Conservation (phyloP, 805 yeast species). For the Isabelozyma gotoi region DNA sequence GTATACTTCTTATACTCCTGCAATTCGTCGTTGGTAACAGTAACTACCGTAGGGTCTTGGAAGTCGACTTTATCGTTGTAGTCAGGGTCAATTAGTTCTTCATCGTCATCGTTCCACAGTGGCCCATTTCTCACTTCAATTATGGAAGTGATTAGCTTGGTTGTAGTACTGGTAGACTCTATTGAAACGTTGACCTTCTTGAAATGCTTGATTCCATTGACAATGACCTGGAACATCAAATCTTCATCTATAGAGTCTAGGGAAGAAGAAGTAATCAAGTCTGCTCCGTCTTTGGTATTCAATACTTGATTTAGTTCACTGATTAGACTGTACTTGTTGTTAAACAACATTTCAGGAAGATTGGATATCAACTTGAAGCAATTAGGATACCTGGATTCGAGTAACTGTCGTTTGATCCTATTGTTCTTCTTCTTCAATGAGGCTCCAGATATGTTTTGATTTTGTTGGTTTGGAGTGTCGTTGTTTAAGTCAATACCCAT, state of each 20-base stretch:
- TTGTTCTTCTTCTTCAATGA: slow-evolving; percentile 33
- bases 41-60: slow-evolving; percentile 45
- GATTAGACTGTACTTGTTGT: slow-evolving; percentile 28
- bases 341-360: slow-evolving; percentile 36
- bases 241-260: slow-evolving; percentile 36
- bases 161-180: slow-evolving; percentile 10
- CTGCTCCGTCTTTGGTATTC: slow-evolving; percentile 16
- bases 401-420: slow-evolving; percentile 25
- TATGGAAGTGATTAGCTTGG: slow-evolving; percentile 19
- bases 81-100: slow-evolving; percentile 32
- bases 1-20: slow-evolving; percentile 30
- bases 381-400: slow-evolving; percentile 35
- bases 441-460: slow-evolving; percentile 21
- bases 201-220: slow-evolving; percentile 30
- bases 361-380: slow-evolving; percentile 34
- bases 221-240: slow-evolving; percentile 34
- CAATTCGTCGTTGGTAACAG: slow-evolving; percentile 39
- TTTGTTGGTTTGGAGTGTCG: slow-evolving; percentile 9
- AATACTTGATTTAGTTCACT: slow-evolving; percentile 29
- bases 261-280: slow-evolving; percentile 22
- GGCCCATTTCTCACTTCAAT: slow-evolving; percentile 45
- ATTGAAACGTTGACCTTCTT: not conserved
- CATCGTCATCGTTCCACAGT: slow-evolving; percentile 38
- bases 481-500: slow-evolving; percentile 32
- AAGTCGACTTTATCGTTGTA: slow-evolving; percentile 44